Base-by-base conservation (phyloP, 352 stramenopile species). In the Globisporangium parvum region DNA sequence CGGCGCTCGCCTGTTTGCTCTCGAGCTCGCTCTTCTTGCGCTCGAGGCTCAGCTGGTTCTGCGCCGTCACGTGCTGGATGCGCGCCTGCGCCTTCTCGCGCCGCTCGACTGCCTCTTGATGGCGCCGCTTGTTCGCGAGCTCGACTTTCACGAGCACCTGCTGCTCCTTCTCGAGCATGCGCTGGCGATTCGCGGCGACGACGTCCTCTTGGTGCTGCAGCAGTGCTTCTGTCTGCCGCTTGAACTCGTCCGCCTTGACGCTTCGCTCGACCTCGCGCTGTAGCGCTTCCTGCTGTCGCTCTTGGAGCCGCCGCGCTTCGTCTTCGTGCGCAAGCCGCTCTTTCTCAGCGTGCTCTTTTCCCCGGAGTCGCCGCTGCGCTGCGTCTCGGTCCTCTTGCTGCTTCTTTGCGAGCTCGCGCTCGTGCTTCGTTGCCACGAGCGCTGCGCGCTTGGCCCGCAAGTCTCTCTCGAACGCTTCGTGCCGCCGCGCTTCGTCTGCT, bases 221-320 rank as follows among this genome's bases (percentile, higher is more conserved):
- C n/a, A 92, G 45, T 18, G 67, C 65, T 21, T 88, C 76, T 0
- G 82, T 90, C 24, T 92, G 75, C 28, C 59, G 59, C 23, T 69
- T 62, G 61, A 87, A 89, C 26, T 81, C 76, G n/a, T 92, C 82
- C 15, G 82, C 74, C 59, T 88, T 89, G 31, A 74, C 53, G 15
- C 70, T 75, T 40, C 77, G 70, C 59, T 89, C 79, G 2, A 71
- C 40, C 24, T 92, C 82, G 4, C 71, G 65, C 33, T 87, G 65
- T 5, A 63, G 35, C 18, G 70, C 70, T 49, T 87, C 77, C 5
- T 73, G 18, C 21, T 80, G 65, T 1, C 73, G 72, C 12, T 73
- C 21, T 1, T 69, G 62, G 15, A 62, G 52, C 31, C 74, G 67
- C 39, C 71, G 63, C 6, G 70, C 57, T 12, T 75, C 70, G 48